Evolutionary conservation across 2,329 filamentous ascomycete species (phyloP), one percentile per base, ranked within the genome.

Genomic region (Epichloe bromicola): DNA sequence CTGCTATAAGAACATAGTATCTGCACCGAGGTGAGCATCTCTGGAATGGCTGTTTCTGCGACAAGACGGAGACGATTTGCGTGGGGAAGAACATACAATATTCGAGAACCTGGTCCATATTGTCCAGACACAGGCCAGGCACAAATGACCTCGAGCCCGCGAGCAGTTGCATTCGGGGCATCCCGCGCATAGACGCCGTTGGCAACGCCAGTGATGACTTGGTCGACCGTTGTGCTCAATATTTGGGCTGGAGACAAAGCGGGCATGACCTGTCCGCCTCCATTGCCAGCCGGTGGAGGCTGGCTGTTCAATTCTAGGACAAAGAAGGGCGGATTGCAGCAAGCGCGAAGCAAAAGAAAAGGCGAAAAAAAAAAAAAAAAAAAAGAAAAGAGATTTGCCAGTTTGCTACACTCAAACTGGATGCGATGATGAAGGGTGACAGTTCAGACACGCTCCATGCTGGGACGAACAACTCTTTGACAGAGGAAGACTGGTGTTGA

Each of bases 1-100:
- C 73, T 46, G 76, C 72, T 47, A 85, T 74, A 2, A 85, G 73
- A 42, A 78, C 71, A 60, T 86, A 85, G 61, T 84, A 82, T 53
- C 78, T 79, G 54, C 3, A 15, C 5, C 19, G 15, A 20, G 23
- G 30, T 40, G 33, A 49, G 44, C 23, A 41, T n/a, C 12, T 34
- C 39, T 47, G 15, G 19, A 17, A 10, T 10, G n/a, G n/a, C 6
- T n/a, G 11, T 15, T 11, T 30, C 34, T 20, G n/a, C 23, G 48
- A 7, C 43, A 41, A 41, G 48, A 40, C 34, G 34, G 44, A 33
- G 14, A 5, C 20, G 26, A 46, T 5, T 14, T 17, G 11, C 7
- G 19, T 36, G 36, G 33, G 44, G 41, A 44, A 23, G 39, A 48
- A 65, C 72, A 60, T 60, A 78, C 71, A 80, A 59, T 38, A 75